A percentile compares a stretch with the other conserved stretches of the same genome.
Evolutionary conservation across 371 early-diverging fungal species (phyloP).

Genomic region (Apophysomyces elegans): DNA sequence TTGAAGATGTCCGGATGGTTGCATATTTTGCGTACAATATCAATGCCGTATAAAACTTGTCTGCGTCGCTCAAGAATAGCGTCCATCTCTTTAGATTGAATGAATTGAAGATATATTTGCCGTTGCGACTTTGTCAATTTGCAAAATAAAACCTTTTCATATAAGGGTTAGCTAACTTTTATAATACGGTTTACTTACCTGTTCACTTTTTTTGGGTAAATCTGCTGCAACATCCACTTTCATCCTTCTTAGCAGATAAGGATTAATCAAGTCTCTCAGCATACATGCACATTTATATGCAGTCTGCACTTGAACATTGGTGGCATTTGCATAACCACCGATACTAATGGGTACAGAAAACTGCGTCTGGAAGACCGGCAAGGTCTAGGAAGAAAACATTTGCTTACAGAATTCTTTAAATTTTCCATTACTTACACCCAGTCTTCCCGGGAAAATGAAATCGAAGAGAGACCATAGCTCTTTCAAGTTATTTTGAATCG

Average conservation of each 20-base stretch:
- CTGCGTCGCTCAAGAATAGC: slow-evolving; percentile 83
- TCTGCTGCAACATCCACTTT: slow-evolving; percentile 94
- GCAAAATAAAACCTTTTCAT: slow-evolving; percentile 79
- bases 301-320: slow-evolving; percentile 85
- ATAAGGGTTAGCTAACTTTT: background rate
- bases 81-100: slow-evolving; percentile 73
- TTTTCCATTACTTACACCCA: slow-evolving; percentile 68
- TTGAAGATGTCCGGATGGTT: slow-evolving; percentile 93
- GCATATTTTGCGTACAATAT: slow-evolving; percentile 95
- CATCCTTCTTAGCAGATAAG: slow-evolving; percentile 92
- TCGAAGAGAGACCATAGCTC: slow-evolving; percentile 98
- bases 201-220: slow-evolving; percentile 93
- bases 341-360: slow-evolving; percentile 91
- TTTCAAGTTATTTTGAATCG: slow-evolving; percentile 97
- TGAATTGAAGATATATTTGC: slow-evolving; percentile 75
- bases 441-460: slow-evolving; percentile 92
- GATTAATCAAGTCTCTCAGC: slow-evolving; percentile 91
- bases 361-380: slow-evolving; percentile 91
- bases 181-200: slow-evolving; percentile 46
- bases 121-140: slow-evolving; percentile 84
- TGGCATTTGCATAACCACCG: slow-evolving; percentile 94
- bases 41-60: slow-evolving; percentile 91
- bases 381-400: slow-evolving; percentile 51
- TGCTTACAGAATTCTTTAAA: slow-evolving; percentile 8
- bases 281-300: slow-evolving; percentile 92